Evolutionary conservation across 441 rosid genomes (phyloP).

Genomic region (Pelargonium australe): DNA sequence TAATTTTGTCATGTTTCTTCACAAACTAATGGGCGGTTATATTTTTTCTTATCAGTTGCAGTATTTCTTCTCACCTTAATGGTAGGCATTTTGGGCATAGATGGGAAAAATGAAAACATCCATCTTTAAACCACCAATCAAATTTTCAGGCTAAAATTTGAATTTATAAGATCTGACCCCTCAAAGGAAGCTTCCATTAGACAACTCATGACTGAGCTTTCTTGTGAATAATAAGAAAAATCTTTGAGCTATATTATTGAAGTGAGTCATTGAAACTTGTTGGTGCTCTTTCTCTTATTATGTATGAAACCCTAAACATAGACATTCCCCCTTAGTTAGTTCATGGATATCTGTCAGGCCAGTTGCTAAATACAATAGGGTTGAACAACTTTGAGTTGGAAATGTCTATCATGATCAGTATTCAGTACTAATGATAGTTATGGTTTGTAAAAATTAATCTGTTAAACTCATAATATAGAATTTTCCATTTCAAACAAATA

Average conservation of each 20-base stretch:
- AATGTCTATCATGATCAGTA: not conserved
- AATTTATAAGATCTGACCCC: not conserved
- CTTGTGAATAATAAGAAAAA: not conserved
- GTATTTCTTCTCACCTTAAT: no score
- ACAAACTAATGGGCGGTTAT: not conserved
- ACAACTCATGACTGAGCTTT: not conserved
- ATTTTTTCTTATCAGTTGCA: no score
- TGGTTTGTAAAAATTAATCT: not conserved
- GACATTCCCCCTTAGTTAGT: not conserved
- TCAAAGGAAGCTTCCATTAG: not conserved
- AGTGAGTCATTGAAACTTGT: no score
- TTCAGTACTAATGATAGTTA: not conserved
- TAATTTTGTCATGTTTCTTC: not conserved
- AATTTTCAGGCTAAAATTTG: no score
- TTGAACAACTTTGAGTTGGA: not conserved
- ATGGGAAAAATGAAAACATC: no score
- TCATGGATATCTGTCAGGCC: not conserved
- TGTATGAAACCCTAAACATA: no score
- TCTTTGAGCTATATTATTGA: no score
- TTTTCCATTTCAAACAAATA: constrained; percentile 1
- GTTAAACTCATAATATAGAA: not conserved
- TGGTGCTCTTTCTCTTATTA: no score
- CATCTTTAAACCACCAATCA: no score
- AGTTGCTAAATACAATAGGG: not conserved
- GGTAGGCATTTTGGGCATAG: no score